Percentiles rank a stretch among this genome's conserved stretches.
Conservation (phyloP, 1,139 yeast species). For the Saccharomycopsis phalli region DNA sequence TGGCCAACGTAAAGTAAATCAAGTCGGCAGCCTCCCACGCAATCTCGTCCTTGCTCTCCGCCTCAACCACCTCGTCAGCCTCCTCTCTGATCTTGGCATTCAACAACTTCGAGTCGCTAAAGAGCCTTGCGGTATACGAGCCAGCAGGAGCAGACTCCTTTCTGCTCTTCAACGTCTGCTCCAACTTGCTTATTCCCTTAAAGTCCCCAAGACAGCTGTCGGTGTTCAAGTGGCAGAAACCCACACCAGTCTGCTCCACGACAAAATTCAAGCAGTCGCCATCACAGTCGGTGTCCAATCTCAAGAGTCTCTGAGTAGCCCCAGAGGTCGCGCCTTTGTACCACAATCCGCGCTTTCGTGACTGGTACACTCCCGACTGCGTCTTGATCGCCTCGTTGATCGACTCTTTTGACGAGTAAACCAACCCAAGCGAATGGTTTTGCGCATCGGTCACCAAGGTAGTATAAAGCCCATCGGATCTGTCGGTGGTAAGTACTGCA, state of each 20-base stretch:
- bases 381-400: conserved; percentile 74
- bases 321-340: conserved; percentile 94
- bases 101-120: conserved; percentile 65
- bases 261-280: conserved; percentile 80
- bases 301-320: conserved; percentile 70
- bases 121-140: conserved; percentile 83
- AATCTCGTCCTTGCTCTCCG: conserved; percentile 57
- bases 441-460: conserved; percentile 71
- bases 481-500: conserved; percentile 63
- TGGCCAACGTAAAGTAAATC: conserved; percentile 81
- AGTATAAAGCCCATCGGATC: conserved; percentile 77
- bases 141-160: conserved; percentile 68
- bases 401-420: conserved; percentile 79
- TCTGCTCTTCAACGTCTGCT: conserved; percentile 46
- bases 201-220: conserved; percentile 75
- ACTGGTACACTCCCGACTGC: conserved; percentile 86
- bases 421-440: conserved; percentile 73
- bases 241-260: conserved; percentile 75
- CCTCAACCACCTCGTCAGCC: conserved; percentile 91
- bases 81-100: conserved; percentile 90
- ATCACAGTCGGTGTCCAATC: conserved; percentile 78
- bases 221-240: conserved; percentile 80
- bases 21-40: conserved; percentile 98
- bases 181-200: conserved; percentile 56
- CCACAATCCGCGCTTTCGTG: conserved; percentile 88